These are phyloP conservation scores for Phytopythium cucurbitacearum DNA, from an alignment of 352 stramenopile genomes.

Conservation along the genomic window DNA sequence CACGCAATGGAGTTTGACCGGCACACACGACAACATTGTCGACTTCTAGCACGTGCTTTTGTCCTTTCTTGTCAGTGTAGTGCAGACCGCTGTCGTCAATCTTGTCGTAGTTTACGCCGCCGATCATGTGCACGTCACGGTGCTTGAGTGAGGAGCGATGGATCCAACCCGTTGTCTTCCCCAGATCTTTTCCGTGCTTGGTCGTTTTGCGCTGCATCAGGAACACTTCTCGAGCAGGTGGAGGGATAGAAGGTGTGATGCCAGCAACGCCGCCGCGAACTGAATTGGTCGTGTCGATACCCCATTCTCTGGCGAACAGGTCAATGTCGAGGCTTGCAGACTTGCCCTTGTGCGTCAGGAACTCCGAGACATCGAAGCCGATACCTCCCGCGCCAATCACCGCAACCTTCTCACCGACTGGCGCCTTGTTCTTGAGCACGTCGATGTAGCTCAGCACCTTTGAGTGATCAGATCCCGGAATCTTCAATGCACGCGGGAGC, in stretches of 20 bases:
- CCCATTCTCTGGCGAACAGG: constrained; percentile 93
- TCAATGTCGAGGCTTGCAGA: constrained; percentile 67
- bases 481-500: constrained; percentile 81
- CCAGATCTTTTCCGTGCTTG: constrained; percentile 90
- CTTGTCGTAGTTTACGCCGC: constrained; percentile 92
- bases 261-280: constrained; percentile 81
- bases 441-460: constrained; percentile 95
- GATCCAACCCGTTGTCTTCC: constrained; percentile 98
- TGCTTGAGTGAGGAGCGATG: constrained; percentile 91
- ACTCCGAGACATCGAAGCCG: constrained; percentile 98
- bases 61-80: constrained; percentile 87
- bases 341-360: constrained; percentile 81
- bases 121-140: constrained; percentile 91
- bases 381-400: constrained; percentile 97
- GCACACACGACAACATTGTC: constrained; percentile 96
- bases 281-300: constrained; percentile 86
- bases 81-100: constrained; percentile 94
- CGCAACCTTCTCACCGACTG: constrained; percentile 91
- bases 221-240: constrained; percentile 80
- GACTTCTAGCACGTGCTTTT: constrained; percentile 87
- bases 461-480: constrained; percentile 86
- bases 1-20: constrained; percentile 89
- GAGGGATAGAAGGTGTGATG: constrained; percentile 31
- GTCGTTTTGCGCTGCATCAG: constrained; percentile 94
- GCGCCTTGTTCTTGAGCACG: constrained; percentile 87